phyloP scores from a whole-genome alignment of 2,329 filamentous ascomycete genomes.

The Sarocladiaceae sp. region DNA sequence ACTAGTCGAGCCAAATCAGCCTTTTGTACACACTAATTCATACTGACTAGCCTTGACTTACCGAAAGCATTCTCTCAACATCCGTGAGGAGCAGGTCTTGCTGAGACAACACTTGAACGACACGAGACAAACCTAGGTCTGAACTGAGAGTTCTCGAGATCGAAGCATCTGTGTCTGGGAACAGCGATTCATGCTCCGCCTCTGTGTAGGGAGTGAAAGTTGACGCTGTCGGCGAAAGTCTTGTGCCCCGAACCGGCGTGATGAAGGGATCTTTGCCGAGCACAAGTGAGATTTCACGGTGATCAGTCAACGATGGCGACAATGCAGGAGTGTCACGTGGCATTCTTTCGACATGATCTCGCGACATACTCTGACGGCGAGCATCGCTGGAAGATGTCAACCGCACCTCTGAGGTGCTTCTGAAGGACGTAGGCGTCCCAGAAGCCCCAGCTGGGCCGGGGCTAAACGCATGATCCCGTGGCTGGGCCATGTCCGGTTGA shows the following conservation, averaged over 20 bases:
- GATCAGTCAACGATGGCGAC: background rate
- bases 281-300: constrained; percentile 9
- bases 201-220: constrained; percentile 48
- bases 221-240: constrained; percentile 61
- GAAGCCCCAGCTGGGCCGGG: constrained; percentile 49
- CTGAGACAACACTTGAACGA: constrained; percentile 35
- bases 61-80: constrained; percentile 40
- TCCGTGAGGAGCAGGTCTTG: constrained; percentile 28
- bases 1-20: background rate
- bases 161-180: constrained; percentile 1
- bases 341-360: background rate
- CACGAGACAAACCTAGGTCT: constrained; percentile 41
- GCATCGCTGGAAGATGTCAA: too few species aligned
- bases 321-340: background rate
- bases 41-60: constrained; percentile 19
- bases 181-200: background rate
- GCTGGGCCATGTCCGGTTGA: constrained; percentile 37
- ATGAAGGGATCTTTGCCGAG: constrained; percentile 53
- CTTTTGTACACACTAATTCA: background rate
- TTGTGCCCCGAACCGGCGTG: constrained; percentile 33
- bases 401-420: constrained; percentile 61
- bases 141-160: constrained; percentile 38
- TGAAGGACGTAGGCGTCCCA: constrained; percentile 51
- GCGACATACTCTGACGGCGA: too few species aligned
- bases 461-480: constrained; percentile 36